Evolutionary conservation across 192 early-diverging fungal genomes (phyloP).

Genomic region (Coemansia sp.): DNA sequence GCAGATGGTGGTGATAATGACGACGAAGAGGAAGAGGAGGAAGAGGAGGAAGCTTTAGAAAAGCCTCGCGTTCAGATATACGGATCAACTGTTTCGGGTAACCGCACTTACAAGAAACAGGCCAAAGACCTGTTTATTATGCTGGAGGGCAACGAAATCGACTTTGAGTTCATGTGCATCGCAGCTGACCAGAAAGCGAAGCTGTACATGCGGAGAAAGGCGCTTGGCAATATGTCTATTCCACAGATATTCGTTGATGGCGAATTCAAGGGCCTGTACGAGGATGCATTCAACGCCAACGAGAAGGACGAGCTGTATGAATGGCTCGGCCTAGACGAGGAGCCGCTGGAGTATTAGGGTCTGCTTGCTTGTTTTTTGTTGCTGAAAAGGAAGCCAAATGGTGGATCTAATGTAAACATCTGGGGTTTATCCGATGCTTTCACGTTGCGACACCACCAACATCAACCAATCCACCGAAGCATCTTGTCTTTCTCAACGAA

Average conservation of each 20-base stretch:
- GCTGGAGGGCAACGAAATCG: slow-evolving; percentile 54
- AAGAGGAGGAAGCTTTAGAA: slow-evolving; percentile 20
- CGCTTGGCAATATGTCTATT: slow-evolving; percentile 51
- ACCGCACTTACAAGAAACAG: slow-evolving; percentile 53
- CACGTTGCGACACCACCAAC: no score
- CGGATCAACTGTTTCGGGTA: slow-evolving; percentile 53
- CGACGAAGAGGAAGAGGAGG: slow-evolving; percentile 5
- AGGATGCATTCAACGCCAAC: slow-evolving; percentile 54
- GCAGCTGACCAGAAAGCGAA: slow-evolving; percentile 57
- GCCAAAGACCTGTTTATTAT: slow-evolving; percentile 47
- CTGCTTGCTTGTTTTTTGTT: background rate
- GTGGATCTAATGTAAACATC: no score
- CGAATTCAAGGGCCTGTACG: slow-evolving; percentile 54
- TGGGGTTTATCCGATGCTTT: no score
- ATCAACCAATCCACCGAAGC: no score
- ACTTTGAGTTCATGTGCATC: slow-evolving; percentile 58
- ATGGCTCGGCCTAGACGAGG: slow-evolving; percentile 56
- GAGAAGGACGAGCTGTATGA: slow-evolving; percentile 54
- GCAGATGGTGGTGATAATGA: background rate
- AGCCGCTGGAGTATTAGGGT: slow-evolving; percentile 43
- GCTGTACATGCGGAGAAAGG: slow-evolving; percentile 54
- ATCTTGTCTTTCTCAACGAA: no score
- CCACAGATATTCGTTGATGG: slow-evolving; percentile 58
- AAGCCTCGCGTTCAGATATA: slow-evolving; percentile 51
- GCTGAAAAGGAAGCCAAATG: no score